Evolutionary conservation across 192 early-diverging fungal species (phyloP).

Genomic region (Spizellomyces punctatus): DNA sequence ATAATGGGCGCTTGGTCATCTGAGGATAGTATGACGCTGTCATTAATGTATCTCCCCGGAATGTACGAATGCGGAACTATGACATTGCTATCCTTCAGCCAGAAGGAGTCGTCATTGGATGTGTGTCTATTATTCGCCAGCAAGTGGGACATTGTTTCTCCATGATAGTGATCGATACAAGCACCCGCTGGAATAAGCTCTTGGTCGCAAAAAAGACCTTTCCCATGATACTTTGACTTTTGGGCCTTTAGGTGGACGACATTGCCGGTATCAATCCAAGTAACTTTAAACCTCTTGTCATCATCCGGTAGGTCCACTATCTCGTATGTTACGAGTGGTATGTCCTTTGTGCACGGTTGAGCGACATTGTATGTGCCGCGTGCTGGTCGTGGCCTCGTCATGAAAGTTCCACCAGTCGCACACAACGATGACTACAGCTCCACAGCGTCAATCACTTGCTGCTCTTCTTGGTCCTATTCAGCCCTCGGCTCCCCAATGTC

Average conservation of each 20-base stretch:
- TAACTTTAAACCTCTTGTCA: conserved; percentile 8
- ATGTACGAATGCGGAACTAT: conserved; percentile 19
- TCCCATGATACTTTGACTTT: conserved; percentile 16
- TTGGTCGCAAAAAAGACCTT: conserved; percentile 32
- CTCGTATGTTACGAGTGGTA: conserved; percentile 2
- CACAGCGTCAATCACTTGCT: too few relatives aligned
- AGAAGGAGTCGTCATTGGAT: conserved; percentile 26
- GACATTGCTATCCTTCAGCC: not conserved
- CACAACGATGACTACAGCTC: too few relatives aligned
- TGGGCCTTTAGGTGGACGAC: conserved; percentile 9
- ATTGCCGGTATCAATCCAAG: conserved; percentile 2
- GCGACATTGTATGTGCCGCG: too few relatives aligned
- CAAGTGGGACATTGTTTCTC: conserved; percentile 7
- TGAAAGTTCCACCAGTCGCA: too few relatives aligned
- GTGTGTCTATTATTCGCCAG: conserved; percentile 6
- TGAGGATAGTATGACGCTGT: conserved; percentile 17
- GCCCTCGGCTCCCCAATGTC: too few relatives aligned
- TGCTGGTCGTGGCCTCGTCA: too few relatives aligned
- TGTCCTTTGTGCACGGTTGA: not conserved
- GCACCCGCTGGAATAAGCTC: conserved; percentile 16
- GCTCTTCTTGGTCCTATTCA: too few relatives aligned
- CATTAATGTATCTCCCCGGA: conserved; percentile 22
- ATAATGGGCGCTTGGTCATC: conserved; percentile 13
- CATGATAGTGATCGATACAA: conserved; percentile 31
- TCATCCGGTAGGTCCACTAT: not conserved